Base-by-base conservation (phyloP, 225 moss, liverwort and hornwort species). In the Sphagnum tenellum region DNA sequence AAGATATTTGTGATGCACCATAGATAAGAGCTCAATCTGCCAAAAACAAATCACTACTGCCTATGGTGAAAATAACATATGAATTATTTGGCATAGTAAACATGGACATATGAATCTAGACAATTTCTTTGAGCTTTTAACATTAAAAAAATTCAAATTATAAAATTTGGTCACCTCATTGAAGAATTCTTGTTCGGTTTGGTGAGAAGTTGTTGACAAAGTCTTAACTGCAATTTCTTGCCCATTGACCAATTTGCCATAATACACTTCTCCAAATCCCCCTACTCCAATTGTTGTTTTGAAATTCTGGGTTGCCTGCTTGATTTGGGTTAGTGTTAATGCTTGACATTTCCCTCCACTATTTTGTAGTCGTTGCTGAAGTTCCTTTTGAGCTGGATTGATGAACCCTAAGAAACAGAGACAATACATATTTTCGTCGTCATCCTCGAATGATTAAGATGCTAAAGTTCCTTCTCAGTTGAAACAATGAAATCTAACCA, bases 171-270 rank as follows among this genome's bases (percentile, higher is more conserved):
- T 44, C 45, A 86, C 86, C 80, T 86, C 80, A 47, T 77, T 86
- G 44, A 77, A 44, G 59, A 57, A 70, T 51, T 81, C 85, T 56
- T 69, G 73, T 54, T 75, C 71, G 52, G 67, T 72, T 72, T 85
- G 81, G 4, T 67, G 74, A 49, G 85, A 85, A 62, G 67, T 69
- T 3, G 50, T 71, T 9, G 81, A 74, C 55, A 71, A 76, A 49
- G 79, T 81, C 59, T 85, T 85, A 63, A 81, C 81, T 55, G 85
- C 85, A 56, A 85, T 67, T 68, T 81, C 81, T 61, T 67, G 64
- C 46, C 69, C 71, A 55, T 48, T 5, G 13, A 64, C 29, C 63
- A 85, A 71, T 73, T 67, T 85, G 56, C 85, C 78, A 59, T 70
- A 74, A 62, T 73, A 85, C 50, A 85, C 81, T 3, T 80, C 67